phyloP scores from a whole-genome alignment of 169 alveolate species.

The Plasmodium billcollinsi region DNA sequence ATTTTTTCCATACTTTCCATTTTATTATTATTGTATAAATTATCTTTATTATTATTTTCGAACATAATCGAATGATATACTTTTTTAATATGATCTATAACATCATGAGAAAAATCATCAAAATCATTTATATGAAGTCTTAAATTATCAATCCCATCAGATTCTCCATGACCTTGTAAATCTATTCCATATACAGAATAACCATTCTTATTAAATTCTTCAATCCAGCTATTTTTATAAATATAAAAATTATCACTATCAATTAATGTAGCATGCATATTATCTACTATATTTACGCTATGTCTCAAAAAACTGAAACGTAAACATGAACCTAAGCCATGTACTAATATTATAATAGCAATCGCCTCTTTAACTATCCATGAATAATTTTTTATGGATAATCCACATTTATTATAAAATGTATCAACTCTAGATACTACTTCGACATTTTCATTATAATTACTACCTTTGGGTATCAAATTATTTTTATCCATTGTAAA shows the following conservation, averaged over 20 bases:
- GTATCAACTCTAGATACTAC: constrained; percentile 77
- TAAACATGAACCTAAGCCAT: constrained; percentile 78
- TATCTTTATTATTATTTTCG: not conserved
- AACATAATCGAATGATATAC: constrained; percentile 34
- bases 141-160: constrained; percentile 77
- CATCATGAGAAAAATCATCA: constrained; percentile 81
- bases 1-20: constrained; percentile 43
- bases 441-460: not conserved
- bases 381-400: constrained; percentile 79
- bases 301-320: constrained; percentile 80
- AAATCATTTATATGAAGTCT: constrained; percentile 55
- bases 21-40: constrained; percentile 10
- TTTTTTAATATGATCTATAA: constrained; percentile 79
- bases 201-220: constrained; percentile 77
- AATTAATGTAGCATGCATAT: constrained; percentile 30
- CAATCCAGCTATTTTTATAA: constrained; percentile 81
- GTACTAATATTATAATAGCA: constrained; percentile 79
- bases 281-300: constrained; percentile 74
- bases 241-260: constrained; percentile 70
- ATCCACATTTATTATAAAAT: constrained; percentile 77
- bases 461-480: too few relatives aligned
- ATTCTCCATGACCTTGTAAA: constrained; percentile 82
- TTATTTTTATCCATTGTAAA: too few relatives aligned
- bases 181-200: constrained; percentile 81
- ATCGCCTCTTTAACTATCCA: constrained; percentile 76